phyloP scores from a whole-genome alignment of 176 grass and related monocot genomes.

The Oryza nivara region DNA sequence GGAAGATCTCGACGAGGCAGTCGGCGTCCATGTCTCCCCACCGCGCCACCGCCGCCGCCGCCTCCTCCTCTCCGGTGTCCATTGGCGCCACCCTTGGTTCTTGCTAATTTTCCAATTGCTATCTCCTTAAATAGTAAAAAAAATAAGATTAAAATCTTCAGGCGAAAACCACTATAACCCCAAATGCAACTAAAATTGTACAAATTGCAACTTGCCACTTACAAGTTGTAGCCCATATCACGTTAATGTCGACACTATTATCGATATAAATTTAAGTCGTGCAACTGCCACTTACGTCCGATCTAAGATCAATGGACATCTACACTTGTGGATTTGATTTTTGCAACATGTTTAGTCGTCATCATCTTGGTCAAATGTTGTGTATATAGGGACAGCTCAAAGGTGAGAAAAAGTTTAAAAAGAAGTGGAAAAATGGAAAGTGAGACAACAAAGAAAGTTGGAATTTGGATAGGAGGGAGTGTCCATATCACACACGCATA shows the following conservation, averaged over 20 bases:
- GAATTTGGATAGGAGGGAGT: not conserved
- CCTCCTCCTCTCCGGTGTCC: not conserved
- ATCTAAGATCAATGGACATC: not conserved
- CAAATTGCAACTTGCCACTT: too few relatives aligned
- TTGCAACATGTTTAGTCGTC: not conserved
- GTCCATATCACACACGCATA: not conserved
- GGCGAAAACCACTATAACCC: too few relatives aligned
- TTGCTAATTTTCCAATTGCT: not conserved
- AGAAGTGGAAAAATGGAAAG: not conserved
- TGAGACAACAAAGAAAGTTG: not conserved
- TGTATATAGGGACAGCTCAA: not conserved
- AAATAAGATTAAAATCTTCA: too few relatives aligned
- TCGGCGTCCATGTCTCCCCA: slow-evolving; percentile 55
- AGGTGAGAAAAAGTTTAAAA: not conserved
- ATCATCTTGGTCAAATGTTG: not conserved
- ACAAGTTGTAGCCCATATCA: too few relatives aligned
- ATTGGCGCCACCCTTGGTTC: not conserved
- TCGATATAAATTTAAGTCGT: too few relatives aligned
- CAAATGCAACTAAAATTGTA: too few relatives aligned
- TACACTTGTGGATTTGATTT: too few relatives aligned
- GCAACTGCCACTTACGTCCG: too few relatives aligned
- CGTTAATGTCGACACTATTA: too few relatives aligned
- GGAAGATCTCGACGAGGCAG: slow-evolving; percentile 55
- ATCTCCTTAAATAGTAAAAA: too few relatives aligned
- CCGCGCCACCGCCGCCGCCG: not conserved